Evolutionary conservation across 192 early-diverging fungal species (phyloP).

Genomic region (Coemansia sp.): DNA sequence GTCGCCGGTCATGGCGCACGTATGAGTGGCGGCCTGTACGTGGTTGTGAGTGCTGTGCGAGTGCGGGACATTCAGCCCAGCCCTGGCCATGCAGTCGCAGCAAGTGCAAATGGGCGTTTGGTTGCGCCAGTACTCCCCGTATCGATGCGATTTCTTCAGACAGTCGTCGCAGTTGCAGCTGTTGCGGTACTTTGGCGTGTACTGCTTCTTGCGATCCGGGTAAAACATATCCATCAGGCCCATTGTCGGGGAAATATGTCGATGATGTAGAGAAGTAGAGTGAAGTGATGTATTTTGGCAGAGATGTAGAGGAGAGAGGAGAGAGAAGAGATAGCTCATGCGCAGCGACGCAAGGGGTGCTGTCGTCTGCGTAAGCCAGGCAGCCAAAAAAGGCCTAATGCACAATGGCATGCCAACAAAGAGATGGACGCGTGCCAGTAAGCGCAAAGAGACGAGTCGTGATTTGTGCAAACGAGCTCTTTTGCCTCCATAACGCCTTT

Average conservation of each 20-base stretch:
- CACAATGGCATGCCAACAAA: not conserved
- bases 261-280: not conserved
- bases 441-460: not conserved
- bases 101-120: conserved; percentile 43
- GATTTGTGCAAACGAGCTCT: not conserved
- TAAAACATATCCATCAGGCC: conserved; percentile 35
- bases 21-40: conserved; percentile 27
- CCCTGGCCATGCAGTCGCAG: conserved; percentile 49
- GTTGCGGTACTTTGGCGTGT: conserved; percentile 33
- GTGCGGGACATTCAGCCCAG: conserved; percentile 37
- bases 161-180: conserved; percentile 44
- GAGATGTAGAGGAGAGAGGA: not conserved
- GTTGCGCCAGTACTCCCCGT: conserved; percentile 41
- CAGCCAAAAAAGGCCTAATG: not conserved
- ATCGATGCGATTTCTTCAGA: conserved; percentile 10
- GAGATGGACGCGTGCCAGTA: not conserved
- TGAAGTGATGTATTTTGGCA: too few relatives aligned
- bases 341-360: not conserved
- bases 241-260: conserved; percentile 12
- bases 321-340: not conserved
- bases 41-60: conserved; percentile 34
- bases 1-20: conserved; percentile 30
- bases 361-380: not conserved
- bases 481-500: not conserved
- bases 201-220: conserved; percentile 28